These are phyloP conservation scores for Viola pubescens DNA, from an alignment of 441 rosid species.

Conservation along the genomic window DNA sequence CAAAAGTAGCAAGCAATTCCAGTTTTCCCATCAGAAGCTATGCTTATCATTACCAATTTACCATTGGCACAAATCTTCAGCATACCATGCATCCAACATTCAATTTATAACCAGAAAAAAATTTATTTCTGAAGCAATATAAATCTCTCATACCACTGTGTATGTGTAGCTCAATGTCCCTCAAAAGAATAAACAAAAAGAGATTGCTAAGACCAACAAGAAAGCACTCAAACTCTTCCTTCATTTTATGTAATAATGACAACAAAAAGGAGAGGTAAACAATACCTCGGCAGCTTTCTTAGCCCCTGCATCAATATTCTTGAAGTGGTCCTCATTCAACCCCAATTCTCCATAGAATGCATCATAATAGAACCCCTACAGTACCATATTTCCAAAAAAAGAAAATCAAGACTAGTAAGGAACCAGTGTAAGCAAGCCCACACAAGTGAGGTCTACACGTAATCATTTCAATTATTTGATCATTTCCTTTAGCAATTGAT, in stretches of 20 bases:
- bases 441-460: too few relatives aligned
- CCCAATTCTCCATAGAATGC: conserved; percentile 85
- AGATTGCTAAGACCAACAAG: background rate
- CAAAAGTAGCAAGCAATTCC: too few relatives aligned
- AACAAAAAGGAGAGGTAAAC: conserved; percentile 5
- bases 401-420: background rate
- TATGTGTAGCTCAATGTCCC: background rate
- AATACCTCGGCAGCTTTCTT: conserved; percentile 68
- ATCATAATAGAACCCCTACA: conserved; percentile 96
- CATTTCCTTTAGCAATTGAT: background rate
- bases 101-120: too few relatives aligned
- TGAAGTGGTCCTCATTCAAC: conserved; percentile 77
- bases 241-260: background rate
- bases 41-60: too few relatives aligned
- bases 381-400: too few relatives aligned
- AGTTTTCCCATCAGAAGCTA: too few relatives aligned
- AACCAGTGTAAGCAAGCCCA: too few relatives aligned
- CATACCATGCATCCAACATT: too few relatives aligned
- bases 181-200: background rate
- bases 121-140: too few relatives aligned
- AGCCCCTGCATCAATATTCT: conserved; percentile 60
- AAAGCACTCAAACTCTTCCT: too few relatives aligned
- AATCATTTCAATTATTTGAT: background rate
- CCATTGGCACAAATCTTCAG: too few relatives aligned
- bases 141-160: too few relatives aligned